A percentile compares a stretch with the other conserved stretches of the same genome.
Evolutionary conservation across 1,284 basidiomycete species (phyloP).

Genomic region (Leccinum insolens): DNA sequence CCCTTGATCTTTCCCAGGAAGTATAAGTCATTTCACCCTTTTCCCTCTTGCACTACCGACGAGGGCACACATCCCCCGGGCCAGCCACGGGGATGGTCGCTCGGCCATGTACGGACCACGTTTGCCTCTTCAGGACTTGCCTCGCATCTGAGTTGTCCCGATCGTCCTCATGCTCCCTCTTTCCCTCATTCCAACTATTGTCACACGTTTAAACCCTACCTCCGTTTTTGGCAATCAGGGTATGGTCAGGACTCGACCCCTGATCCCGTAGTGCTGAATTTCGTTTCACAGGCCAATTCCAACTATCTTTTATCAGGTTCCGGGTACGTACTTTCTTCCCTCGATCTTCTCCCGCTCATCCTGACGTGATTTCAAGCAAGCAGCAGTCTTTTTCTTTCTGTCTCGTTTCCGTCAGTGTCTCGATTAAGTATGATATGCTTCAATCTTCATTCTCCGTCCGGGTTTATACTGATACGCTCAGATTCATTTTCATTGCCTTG

Average conservation of each 20-base stretch:
- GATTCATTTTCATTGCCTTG: background rate
- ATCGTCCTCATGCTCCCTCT: background rate
- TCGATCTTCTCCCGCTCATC: background rate
- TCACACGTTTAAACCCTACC: constrained; percentile 15
- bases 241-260: background rate
- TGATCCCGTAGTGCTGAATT: background rate
- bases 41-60: constrained; percentile 2
- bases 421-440: background rate
- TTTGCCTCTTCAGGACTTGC: constrained; percentile 10
- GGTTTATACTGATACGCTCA: background rate
- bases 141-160: constrained; percentile 10
- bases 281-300: constrained; percentile 6
- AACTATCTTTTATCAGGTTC: constrained; percentile 19
- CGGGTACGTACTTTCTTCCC: background rate
- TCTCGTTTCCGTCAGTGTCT: background rate
- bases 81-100: background rate
- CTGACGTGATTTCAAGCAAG: background rate
- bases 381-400: background rate
- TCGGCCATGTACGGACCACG: constrained; percentile 1
- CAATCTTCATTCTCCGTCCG: background rate
- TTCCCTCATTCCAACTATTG: constrained; percentile 18
- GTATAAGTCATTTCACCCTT: background rate
- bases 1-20: background rate
- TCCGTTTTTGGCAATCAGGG: constrained; percentile 2
- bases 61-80: constrained; percentile 4